Evolutionary conservation across 2,329 filamentous ascomycete species (phyloP), one percentile per base, ranked within the genome.

Genomic region (Epichloe typhina): DNA sequence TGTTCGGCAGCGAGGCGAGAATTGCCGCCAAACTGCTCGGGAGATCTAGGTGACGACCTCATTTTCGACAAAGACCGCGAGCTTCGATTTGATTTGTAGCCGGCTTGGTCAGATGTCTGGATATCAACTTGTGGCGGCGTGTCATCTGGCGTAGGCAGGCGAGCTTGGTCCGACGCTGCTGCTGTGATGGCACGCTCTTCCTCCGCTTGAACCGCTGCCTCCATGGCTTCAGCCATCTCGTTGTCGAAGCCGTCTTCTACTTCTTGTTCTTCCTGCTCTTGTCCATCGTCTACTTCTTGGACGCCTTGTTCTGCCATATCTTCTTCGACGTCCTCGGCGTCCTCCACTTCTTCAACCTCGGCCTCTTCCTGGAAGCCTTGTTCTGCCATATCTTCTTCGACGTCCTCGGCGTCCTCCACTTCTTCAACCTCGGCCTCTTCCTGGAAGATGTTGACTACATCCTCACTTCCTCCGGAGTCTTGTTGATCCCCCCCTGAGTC

Each of bases 81-180:
- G 6, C 36, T 47, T 7, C 12, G n/a, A 9, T 39, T n/a, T 15
- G 57, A 55, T 47, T 61, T 64, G 12, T 50, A 57, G 2, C n/a
- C 38, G 42, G 49, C 46, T 37, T 56, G 56, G 15, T 56, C 55
- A 7, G 52, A 50, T 36, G 15, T 40, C 19, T 60, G 57, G 41
- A 48, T 41, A 21, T 62, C 60, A 15, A 58, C 52, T 21, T 71
- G 68, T 1, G 71, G 70, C 15, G 71, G 70, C 49, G 70, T 77
- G 55, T 77, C 69, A 54, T 78, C 75, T 49, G 75, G 75, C 40
- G 75, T 77, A 53, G 74, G 73, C 54, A 78, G 65, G 54, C 73
- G 72, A 47, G 64, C 70, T 26, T 67, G 65, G 40, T 67, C 69
- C 54, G 64, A 68, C 58, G 58, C 67, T 57, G 64, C 68, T 55